Evolutionary conservation across 2,329 filamentous ascomycete species (phyloP).

Genomic region (Microsporum ferrugineum): DNA sequence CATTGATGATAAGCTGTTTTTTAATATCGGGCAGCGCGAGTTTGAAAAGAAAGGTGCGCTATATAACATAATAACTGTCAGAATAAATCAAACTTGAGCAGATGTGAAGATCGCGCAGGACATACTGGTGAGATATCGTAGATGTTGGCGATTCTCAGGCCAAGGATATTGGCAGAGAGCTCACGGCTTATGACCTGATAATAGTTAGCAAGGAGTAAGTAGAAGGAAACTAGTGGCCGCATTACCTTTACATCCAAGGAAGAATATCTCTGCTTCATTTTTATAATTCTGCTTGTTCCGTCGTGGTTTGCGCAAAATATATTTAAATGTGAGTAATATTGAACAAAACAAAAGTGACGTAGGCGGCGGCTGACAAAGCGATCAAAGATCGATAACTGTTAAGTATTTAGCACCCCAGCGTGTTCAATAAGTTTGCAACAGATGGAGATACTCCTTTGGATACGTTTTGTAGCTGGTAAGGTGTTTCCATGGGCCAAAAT

Average conservation of each 20-base stretch:
- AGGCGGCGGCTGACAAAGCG: neutral
- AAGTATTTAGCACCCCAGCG: neutral
- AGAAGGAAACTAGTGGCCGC: neutral
- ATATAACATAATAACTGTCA: constrained; percentile 9
- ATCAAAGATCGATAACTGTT: neutral
- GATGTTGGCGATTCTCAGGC: constrained; percentile 77
- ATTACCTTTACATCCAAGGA: constrained; percentile 46
- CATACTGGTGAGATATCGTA: constrained; percentile 80
- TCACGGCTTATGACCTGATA: constrained; percentile 82
- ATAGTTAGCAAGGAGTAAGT: neutral
- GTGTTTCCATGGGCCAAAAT: neutral
- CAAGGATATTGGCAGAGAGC: constrained; percentile 63
- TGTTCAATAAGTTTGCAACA: neutral
- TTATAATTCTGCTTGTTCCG: constrained; percentile 7
- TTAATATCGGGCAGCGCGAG: constrained; percentile 82
- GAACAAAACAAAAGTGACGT: neutral
- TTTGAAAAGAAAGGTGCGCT: constrained; percentile 88
- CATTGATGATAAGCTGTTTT: constrained; percentile 84
- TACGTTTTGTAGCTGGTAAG: neutral
- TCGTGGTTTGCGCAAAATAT: neutral
- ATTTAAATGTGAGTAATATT: neutral
- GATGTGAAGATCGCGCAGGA: neutral
- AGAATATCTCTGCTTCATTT: constrained; percentile 50
- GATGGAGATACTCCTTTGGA: neutral
- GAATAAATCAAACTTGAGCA: neutral